phyloP scores from a whole-genome alignment of 1,284 basidiomycete genomes.

The Papiliotrema laurentii region DNA sequence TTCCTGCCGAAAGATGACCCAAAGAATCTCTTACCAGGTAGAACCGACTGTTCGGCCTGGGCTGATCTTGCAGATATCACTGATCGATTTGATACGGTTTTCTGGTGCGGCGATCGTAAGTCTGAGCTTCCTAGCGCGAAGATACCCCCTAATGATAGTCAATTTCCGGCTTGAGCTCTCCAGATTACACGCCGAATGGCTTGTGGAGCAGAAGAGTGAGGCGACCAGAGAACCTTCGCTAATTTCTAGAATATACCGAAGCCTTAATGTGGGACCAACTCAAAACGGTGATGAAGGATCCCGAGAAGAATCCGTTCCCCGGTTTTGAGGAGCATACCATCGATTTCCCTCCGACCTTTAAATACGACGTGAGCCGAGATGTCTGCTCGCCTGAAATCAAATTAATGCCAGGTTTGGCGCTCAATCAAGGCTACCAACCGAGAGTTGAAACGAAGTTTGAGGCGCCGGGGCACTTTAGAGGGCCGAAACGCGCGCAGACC shows the following conservation, averaged over 20 bases:
- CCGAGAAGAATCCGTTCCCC: conserved; percentile 33
- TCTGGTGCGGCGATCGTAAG: conserved; percentile 52
- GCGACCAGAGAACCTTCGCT: background rate
- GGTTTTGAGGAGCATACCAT: conserved; percentile 53
- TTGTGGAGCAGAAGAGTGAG: conserved; percentile 51
- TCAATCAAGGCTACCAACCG: conserved; percentile 46
- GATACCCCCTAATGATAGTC: conserved; percentile 20
- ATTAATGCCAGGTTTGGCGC: conserved; percentile 48
- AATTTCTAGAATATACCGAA: conserved; percentile 39
- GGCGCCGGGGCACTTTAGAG: conserved; percentile 20
- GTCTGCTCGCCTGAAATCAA: too few species aligned
- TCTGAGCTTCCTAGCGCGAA: background rate
- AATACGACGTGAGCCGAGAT: conserved; percentile 49
- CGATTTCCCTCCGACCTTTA: conserved; percentile 53
- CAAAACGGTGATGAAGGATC: conserved; percentile 46
- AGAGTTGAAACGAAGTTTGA: conserved; percentile 27
- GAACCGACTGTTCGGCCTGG: background rate
- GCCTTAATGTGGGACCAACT: conserved; percentile 56
- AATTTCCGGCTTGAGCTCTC: conserved; percentile 55
- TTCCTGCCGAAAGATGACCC: conserved; percentile 49
- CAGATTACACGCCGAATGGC: conserved; percentile 54
- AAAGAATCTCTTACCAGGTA: conserved; percentile 13
- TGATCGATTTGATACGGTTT: conserved; percentile 54
- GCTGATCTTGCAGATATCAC: conserved; percentile 44
- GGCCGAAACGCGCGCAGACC: conserved; percentile 7